Evolutionary conservation across 2,329 filamentous ascomycete genomes (phyloP).

Genomic region (Juglanconis oblonga): DNA sequence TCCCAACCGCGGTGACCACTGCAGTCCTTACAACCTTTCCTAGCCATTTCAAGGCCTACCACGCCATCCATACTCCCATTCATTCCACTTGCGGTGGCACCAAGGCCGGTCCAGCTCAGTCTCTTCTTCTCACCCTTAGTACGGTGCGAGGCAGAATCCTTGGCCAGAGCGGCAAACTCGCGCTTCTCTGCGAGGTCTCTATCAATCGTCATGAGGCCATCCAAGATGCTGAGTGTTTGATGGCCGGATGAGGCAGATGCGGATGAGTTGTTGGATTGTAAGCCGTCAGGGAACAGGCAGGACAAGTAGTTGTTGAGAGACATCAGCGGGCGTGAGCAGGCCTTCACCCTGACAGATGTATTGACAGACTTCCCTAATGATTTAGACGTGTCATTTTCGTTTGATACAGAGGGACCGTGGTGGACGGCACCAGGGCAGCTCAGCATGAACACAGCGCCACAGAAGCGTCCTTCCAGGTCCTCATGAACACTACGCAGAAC

Average conservation of each 20-base stretch:
- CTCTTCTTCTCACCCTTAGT: constrained; percentile 27
- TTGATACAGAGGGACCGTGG: background rate
- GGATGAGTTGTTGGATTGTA: constrained; percentile 15
- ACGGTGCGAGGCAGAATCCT: constrained; percentile 25
- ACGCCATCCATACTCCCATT: constrained; percentile 32
- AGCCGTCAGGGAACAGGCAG: constrained; percentile 32
- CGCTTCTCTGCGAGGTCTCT: constrained; percentile 39
- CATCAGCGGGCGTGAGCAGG: constrained; percentile 7
- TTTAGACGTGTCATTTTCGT: background rate
- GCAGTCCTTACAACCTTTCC: constrained; percentile 30
- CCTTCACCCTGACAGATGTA: background rate
- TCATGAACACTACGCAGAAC: constrained; percentile 34
- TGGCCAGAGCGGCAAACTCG: constrained; percentile 37
- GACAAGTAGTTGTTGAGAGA: constrained; percentile 35
- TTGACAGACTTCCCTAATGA: background rate
- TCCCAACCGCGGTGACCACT: constrained; percentile 32
- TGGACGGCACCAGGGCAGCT: constrained; percentile 15
- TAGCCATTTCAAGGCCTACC: constrained; percentile 32
- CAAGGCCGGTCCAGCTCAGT: constrained; percentile 40
- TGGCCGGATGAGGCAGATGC: constrained; percentile 16
- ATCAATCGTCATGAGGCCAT: constrained; percentile 35
- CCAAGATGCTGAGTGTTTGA: constrained; percentile 32
- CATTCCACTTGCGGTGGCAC: constrained; percentile 28
- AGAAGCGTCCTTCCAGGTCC: constrained; percentile 34
- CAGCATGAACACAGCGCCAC: constrained; percentile 38